Conservation (phyloP, 2,329 filamentous ascomycete genomes). For the Penicillium sp. region DNA sequence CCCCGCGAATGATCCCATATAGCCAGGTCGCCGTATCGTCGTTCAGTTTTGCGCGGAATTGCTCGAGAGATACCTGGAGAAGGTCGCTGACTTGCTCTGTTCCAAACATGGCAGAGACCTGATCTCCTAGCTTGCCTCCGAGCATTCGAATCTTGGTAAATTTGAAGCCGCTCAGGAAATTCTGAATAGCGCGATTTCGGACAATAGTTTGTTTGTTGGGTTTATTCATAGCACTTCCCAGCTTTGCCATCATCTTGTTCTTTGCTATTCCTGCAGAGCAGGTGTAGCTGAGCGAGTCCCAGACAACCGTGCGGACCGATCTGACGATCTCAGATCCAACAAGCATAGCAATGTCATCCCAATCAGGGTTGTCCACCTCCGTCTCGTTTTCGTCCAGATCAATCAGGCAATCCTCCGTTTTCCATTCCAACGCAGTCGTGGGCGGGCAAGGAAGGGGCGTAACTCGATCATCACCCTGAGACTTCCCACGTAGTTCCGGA, state of each 20-base stretch:
- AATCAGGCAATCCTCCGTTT: conserved; percentile 74
- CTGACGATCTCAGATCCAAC: conserved; percentile 89
- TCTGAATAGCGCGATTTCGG: conserved; percentile 77
- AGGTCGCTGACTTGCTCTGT: conserved; percentile 81
- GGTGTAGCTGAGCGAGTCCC: conserved; percentile 77
- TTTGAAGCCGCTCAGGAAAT: conserved; percentile 84
- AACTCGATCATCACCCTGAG: conserved; percentile 53
- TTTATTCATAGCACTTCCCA: conserved; percentile 90
- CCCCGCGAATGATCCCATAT: conserved; percentile 80
- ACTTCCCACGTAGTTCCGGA: conserved; percentile 67
- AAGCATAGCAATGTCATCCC: conserved; percentile 89
- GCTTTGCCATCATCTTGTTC: conserved; percentile 95
- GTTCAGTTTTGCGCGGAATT: conserved; percentile 76
- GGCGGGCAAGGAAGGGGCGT: conserved; percentile 76
- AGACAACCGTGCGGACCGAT: conserved; percentile 71
- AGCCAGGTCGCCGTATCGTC: conserved; percentile 87
- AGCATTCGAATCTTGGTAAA: conserved; percentile 94
- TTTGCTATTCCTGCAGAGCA: conserved; percentile 86
- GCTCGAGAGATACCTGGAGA: conserved; percentile 71
- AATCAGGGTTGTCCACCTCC: conserved; percentile 84
- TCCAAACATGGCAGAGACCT: conserved; percentile 78
- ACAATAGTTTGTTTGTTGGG: conserved; percentile 95
- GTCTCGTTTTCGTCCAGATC: conserved; percentile 74
- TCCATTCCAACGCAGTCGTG: conserved; percentile 78
- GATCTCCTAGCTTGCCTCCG: conserved; percentile 92